Evolutionary conservation across 2,329 filamentous ascomycete genomes (phyloP).

Genomic region (Alternaria sp.): DNA sequence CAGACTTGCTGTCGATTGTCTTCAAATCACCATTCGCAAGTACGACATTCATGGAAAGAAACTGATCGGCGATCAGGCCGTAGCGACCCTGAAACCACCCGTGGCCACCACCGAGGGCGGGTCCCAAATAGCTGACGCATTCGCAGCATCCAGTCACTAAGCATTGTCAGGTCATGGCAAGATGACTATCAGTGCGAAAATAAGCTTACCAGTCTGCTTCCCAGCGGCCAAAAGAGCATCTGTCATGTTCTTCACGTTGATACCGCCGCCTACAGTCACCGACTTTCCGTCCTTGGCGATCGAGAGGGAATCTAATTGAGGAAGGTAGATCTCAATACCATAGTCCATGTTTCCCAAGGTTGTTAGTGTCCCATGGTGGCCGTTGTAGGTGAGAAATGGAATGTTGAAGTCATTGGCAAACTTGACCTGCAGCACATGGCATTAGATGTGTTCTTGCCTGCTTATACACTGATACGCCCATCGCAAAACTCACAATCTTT

Average conservation of each 20-base stretch:
- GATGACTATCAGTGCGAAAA: neutral
- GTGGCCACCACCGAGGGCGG: conserved; percentile 66
- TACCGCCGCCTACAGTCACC: conserved; percentile 61
- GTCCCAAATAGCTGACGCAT: conserved; percentile 60
- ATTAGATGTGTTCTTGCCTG: neutral
- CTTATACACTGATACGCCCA: neutral
- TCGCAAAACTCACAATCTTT: conserved; percentile 25
- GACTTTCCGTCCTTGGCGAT: conserved; percentile 56
- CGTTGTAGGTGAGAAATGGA: conserved; percentile 64
- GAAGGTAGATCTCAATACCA: conserved; percentile 62
- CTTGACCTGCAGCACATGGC: conserved; percentile 48
- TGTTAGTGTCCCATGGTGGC: conserved; percentile 62
- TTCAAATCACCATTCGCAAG: conserved; percentile 59
- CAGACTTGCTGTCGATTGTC: conserved; percentile 53
- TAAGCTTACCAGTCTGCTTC: conserved; percentile 58
- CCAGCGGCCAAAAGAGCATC: conserved; percentile 61
- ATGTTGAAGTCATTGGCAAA: conserved; percentile 59
- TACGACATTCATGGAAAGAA: conserved; percentile 63
- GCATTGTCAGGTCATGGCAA: neutral
- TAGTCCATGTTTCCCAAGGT: conserved; percentile 60
- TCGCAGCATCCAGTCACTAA: conserved; percentile 55
- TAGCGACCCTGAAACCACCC: conserved; percentile 64
- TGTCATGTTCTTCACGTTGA: conserved; percentile 57
- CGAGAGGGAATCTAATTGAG: conserved; percentile 55
- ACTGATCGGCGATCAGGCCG: conserved; percentile 64